Evolutionary conservation across 2,329 filamentous ascomycete genomes (phyloP).

Genomic region (Fusarium sp.): DNA sequence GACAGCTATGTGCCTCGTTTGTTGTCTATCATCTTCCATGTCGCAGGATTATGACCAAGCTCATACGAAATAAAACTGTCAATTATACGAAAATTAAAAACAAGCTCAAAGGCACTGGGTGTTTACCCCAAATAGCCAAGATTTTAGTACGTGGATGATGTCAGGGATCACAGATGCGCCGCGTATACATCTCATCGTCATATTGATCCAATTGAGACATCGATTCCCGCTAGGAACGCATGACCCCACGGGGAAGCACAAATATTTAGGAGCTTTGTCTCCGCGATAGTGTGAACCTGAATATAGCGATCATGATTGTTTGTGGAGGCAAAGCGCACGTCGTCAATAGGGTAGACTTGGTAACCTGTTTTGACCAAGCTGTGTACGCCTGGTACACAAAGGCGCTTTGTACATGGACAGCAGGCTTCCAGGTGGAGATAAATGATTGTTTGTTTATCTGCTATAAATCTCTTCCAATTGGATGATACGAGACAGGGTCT

Average conservation of each 20-base stretch:
- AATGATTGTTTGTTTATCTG: too few relatives aligned
- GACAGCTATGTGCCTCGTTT: not conserved
- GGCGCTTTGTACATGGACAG: too few relatives aligned
- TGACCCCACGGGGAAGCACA: not conserved
- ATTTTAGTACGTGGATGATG: conserved; percentile 6
- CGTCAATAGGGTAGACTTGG: too few relatives aligned
- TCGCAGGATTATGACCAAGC: too few relatives aligned
- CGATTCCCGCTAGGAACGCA: not conserved
- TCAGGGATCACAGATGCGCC: not conserved
- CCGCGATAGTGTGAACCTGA: not conserved
- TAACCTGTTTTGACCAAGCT: too few relatives aligned
- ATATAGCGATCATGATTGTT: fast-evolving
- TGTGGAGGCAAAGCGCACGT: too few relatives aligned
- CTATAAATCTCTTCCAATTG: too few relatives aligned
- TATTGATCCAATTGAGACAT: not conserved
- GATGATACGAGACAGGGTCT: too few relatives aligned
- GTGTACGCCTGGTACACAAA: too few relatives aligned
- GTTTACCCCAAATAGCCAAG: not conserved
- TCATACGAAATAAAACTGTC: fast-evolving
- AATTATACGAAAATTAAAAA: not conserved
- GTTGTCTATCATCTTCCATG: not conserved
- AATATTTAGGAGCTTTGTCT: not conserved
- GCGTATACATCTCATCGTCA: conserved; percentile 3
- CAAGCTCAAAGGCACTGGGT: not conserved
- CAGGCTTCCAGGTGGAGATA: too few relatives aligned